Evolutionary conservation across 257 asterid species (phyloP), one percentile per base, ranked within the genome.

Genomic region (Nicotiana undulata): DNA sequence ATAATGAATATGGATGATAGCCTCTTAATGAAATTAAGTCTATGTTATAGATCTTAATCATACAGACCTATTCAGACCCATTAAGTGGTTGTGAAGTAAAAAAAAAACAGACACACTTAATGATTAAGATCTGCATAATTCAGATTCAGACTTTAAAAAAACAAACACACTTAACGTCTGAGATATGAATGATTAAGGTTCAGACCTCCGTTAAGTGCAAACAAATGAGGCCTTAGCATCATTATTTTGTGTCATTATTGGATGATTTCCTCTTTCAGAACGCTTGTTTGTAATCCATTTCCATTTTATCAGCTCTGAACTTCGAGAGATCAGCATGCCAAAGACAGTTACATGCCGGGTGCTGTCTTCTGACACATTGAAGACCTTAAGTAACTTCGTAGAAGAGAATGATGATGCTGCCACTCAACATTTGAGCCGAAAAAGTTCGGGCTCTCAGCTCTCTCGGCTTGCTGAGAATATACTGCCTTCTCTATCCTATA

Each of bases 301-400:
- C 77, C 77, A 22, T 75, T 77, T 76, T 56, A 76, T 37, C 89
- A 93, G 97, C 84, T 85, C 86, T 64, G 90, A 81, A 77, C 76
- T 77, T 44, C 84, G 75, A 81, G 76, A 87, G 81, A 81, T 90
- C 85, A 79, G 82, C 77, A 72, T 76, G 60, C 99, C 98, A 15
- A 89, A 79, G 88, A 93, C 98, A 76, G 92, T 95, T 77, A 93
- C 99, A 40, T 95, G 98, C 81, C 90, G 78, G 20, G 94, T 95
- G 80, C 84, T 89, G 72, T 90, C 97, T 64, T 74, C 97, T 80
- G 85, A 84, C 81, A 88, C 80, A 82, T 85, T 95, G 90, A 90
- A 85, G 81, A 82, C 85, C 85, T 67, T 91, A 84, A 89, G 93
- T 88, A 84, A 88, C 66, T 86, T 87, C 84, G 84, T 84, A 66